Base-by-base conservation (phyloP, 768 basidiomycete species). In the Leucocoprinus sp. region DNA sequence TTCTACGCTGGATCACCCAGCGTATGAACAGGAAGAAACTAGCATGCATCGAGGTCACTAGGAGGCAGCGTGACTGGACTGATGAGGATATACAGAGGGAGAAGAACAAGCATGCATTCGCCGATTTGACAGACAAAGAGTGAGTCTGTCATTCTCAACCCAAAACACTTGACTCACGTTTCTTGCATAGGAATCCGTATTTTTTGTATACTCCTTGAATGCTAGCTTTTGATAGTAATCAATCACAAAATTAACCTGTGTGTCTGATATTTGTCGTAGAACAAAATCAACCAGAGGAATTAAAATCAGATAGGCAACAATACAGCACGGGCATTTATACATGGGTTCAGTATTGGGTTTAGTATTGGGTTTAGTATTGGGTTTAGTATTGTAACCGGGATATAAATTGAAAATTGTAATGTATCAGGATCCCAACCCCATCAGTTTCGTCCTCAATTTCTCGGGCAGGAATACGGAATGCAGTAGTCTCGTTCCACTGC, bases 351-450 rank as follows among this genome's bases (percentile, higher is more conserved):
- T n/a, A n/a, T n/a, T n/a, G n/a, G n/a, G n/a, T 29, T 42, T 24
- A 31, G 17, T 42, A 50, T 29, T 42, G 35, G 9, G 23, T 14
- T 43, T 34, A 39, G 24, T 17, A 42, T 34, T 4, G 29, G 12
- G 21, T 24, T 62, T 52, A 67, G 58, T 73, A 75, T 45, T 64
- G 56, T 52, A 82, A 66, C 55, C 83, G 78, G 70, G 93, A 97
- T 82, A 97, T 87, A 71, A 97, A 95, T 65, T 96, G 93, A 72
- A 95, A 93, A 61, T 84, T 90, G 64, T 93, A 95, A 64, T 96
- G 93, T 95, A 60, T 99, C 95, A n/a, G 88, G 81, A 61, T 98
- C 96, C 96, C 95, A 98, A 59, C 86, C 55, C 93, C 91, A 50
- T 91, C 84, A 37, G 87, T 78, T 57, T 92, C 91, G 56, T 95